phyloP scores from a whole-genome alignment of 441 rosid species.

The Brassica hybrid region DNA sequence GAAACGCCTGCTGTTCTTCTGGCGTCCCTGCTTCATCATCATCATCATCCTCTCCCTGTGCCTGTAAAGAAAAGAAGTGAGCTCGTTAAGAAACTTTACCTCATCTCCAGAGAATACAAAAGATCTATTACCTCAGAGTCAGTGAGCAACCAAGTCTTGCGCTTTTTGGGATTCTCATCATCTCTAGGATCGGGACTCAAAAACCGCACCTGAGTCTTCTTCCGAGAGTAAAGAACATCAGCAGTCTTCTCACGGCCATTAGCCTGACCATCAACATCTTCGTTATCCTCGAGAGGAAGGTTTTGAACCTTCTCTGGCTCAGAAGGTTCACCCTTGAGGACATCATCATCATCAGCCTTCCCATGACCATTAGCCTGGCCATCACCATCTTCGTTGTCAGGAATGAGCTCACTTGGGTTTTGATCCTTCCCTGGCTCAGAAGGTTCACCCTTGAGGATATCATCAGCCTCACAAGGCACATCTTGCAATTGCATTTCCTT shows the following conservation, averaged over 20 bases:
- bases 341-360: conserved; percentile 29
- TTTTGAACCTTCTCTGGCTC: conserved; percentile 30
- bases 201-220: conserved; percentile 21
- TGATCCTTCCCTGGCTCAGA: conserved; percentile 22
- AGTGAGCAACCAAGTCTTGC: conserved; percentile 64
- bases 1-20: conserved; percentile 69
- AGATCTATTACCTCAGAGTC: conserved; percentile 64
- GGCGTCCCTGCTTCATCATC: conserved; percentile 60
- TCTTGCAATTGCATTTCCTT: conserved; percentile 52
- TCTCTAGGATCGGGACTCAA: conserved; percentile 41
- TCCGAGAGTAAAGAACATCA: conserved; percentile 24
- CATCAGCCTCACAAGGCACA: conserved; percentile 38
- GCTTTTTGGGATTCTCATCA: conserved; percentile 43
- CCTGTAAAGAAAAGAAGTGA: conserved; percentile 48
- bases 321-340: conserved; percentile 44
- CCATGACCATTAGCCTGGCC: conserved; percentile 22
- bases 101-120: too few relatives aligned
- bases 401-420: conserved; percentile 37
- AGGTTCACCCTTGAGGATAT: conserved; percentile 43
- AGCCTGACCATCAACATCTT: conserved; percentile 21
- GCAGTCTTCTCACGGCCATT: conserved; percentile 22
- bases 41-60: conserved; percentile 43
- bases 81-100: neutral
- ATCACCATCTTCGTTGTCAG: conserved; percentile 28
- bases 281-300: conserved; percentile 23